A percentile compares a stretch with the other conserved stretches of the same genome.
Conservation (phyloP, 345 rosid genomes). For the Aethionema arabicum region DNA sequence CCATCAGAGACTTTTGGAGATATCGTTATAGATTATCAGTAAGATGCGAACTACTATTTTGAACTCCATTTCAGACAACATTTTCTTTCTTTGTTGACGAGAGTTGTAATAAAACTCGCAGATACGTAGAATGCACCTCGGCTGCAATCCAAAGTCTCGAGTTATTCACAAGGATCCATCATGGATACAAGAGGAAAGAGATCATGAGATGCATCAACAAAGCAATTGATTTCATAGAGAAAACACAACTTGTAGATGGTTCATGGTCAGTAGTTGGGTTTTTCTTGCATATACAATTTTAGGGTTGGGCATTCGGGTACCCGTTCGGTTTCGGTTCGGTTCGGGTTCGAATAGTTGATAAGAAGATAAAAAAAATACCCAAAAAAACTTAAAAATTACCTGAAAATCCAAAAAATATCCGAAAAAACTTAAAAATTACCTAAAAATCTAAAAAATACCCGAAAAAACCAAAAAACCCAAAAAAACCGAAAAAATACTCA, state of each 20-base stretch:
- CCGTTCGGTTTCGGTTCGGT: too few relatives aligned
- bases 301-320: too few relatives aligned
- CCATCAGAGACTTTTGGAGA: constrained; percentile 69
- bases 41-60: constrained; percentile 29
- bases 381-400: too few relatives aligned
- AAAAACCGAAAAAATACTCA: too few relatives aligned
- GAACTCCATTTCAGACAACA: not conserved
- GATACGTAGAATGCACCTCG: constrained; percentile 84
- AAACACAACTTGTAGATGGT: constrained; percentile 55
- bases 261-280: constrained; percentile 53
- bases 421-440: too few relatives aligned
- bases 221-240: constrained; percentile 50
- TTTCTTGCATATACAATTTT: too few relatives aligned
- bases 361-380: too few relatives aligned
- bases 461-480: too few relatives aligned
- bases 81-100: not conserved
- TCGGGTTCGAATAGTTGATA: too few relatives aligned
- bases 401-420: too few relatives aligned
- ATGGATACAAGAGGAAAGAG: constrained; percentile 41
- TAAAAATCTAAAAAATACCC: too few relatives aligned
- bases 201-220: constrained; percentile 43
- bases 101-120: constrained; percentile 5
- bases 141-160: constrained; percentile 63
- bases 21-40: constrained; percentile 68
- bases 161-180: constrained; percentile 39